Evolutionary conservation across 768 basidiomycete genomes (phyloP).

Genomic region (Panellus pusillus): DNA sequence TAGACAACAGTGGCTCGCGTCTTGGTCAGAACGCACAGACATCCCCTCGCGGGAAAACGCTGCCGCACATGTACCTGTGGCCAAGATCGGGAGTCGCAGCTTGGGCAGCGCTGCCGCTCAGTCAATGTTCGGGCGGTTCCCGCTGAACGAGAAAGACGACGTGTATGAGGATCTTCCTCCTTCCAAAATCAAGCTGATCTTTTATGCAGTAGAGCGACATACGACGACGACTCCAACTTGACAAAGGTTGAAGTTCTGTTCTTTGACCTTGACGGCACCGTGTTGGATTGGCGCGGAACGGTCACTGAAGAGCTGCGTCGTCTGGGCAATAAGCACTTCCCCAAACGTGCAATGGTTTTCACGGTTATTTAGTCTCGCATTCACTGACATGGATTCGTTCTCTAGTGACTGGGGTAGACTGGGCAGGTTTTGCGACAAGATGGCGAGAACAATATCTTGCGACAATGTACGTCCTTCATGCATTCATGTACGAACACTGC

Average conservation of each 20-base stretch:
- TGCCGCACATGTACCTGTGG: conserved; percentile 2
- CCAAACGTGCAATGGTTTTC: not conserved
- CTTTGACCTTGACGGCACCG: conserved; percentile 21
- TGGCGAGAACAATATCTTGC: conserved; percentile 15
- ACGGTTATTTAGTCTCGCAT: not conserved
- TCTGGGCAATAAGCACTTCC: conserved; percentile 5
- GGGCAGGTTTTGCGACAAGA: conserved; percentile 14
- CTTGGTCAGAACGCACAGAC: conserved; percentile 6
- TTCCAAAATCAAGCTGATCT: not conserved
- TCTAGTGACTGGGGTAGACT: conserved; percentile 2
- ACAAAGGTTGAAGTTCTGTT: conserved; percentile 19
- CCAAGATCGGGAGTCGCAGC: not conserved
- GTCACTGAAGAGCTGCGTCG: conserved; percentile 13
- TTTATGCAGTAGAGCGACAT: not conserved
- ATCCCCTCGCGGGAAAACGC: not conserved
- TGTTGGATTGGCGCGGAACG: conserved; percentile 17
- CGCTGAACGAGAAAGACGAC: conserved; percentile 19
- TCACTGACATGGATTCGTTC: not conserved
- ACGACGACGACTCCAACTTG: conserved; percentile 14
- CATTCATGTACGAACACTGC: not conserved
- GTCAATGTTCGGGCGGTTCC: conserved; percentile 12
- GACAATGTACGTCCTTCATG: conserved; percentile 1
- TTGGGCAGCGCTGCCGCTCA: not conserved
- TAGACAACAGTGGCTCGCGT: conserved; percentile 12
- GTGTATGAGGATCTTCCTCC: not conserved